These are phyloP conservation scores for Pythium grandisporangium DNA, from an alignment of 352 stramenopile species.

Conservation along the genomic window DNA sequence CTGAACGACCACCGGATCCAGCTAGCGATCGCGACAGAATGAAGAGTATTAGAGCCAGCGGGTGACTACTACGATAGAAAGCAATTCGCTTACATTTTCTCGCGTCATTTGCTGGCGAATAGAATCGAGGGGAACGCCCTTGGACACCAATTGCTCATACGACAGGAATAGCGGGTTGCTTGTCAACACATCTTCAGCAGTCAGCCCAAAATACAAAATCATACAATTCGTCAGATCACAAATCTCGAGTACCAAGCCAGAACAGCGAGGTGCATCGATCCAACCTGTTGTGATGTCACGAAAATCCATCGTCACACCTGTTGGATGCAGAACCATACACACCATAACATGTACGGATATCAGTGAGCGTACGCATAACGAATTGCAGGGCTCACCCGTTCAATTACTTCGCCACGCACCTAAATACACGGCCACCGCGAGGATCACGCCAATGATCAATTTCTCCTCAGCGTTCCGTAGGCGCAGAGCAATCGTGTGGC, in stretches of 20 bases:
- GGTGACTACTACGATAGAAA: not conserved
- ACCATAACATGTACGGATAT: too few relatives aligned
- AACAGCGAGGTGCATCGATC: too few relatives aligned
- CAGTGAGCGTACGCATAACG: too few relatives aligned
- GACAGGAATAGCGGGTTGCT: constrained; percentile 41
- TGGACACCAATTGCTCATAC: constrained; percentile 50
- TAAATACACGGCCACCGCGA: constrained; percentile 34
- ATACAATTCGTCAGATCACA: too few relatives aligned
- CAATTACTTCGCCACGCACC: too few relatives aligned
- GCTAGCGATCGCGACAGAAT: constrained; percentile 7
- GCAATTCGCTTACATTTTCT: constrained; percentile 30
- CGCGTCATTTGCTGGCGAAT: constrained; percentile 67
- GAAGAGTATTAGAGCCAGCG: not conserved
- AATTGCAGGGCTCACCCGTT: too few relatives aligned
- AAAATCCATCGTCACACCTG: constrained; percentile 42
- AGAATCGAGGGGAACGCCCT: constrained; percentile 47
- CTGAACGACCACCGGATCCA: constrained; percentile 21
- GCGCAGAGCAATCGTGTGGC: constrained; percentile 39
- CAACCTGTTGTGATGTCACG: constrained; percentile 28
- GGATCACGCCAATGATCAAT: constrained; percentile 38
- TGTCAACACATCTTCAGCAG: constrained; percentile 16
- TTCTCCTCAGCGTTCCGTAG: constrained; percentile 51
- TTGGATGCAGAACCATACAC: not conserved
- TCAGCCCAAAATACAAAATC: too few relatives aligned
- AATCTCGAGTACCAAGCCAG: too few relatives aligned